These are phyloP conservation scores for Delonix regia DNA, from an alignment of 306 rosid species.

Conservation along the genomic window DNA sequence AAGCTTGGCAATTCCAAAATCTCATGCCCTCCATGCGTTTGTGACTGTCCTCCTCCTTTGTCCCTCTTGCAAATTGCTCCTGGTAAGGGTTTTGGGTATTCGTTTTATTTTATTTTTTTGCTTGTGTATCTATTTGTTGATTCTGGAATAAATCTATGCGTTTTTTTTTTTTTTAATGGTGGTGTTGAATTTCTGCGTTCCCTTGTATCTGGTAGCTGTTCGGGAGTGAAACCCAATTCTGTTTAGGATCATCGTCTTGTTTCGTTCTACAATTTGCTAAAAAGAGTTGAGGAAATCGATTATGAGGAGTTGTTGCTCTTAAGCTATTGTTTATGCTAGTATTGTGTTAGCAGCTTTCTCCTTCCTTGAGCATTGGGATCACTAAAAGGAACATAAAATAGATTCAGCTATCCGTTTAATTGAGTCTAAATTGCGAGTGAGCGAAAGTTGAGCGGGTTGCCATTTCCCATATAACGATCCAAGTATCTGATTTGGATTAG, in stretches of 20 bases:
- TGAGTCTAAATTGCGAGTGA: not conserved
- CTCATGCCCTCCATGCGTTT: slow-evolving; percentile 85
- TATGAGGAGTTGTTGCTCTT: not conserved
- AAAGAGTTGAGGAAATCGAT: not conserved
- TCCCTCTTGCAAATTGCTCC: slow-evolving; percentile 90
- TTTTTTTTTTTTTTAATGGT: slow-evolving; percentile 16
- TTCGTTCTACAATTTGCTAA: not conserved
- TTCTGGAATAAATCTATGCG: not conserved
- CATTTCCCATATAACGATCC: not conserved
- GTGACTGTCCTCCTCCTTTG: slow-evolving; percentile 92
- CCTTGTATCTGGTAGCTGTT: not conserved
- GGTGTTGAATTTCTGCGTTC: not conserved
- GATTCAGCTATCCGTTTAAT: not conserved
- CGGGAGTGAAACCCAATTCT: not conserved
- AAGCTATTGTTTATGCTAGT: not conserved
- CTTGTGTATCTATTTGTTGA: not conserved
- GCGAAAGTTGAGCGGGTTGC: not conserved
- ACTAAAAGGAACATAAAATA: not conserved
- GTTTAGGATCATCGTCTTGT: not conserved
- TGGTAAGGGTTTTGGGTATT: slow-evolving; percentile 44
- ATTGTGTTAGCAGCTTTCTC: not conserved
- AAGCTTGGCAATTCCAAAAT: slow-evolving; percentile 45
- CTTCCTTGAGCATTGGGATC: not conserved
- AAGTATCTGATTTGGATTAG: not conserved
- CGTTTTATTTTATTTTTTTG: not conserved